phyloP scores from a whole-genome alignment of 257 asterid species.

The Nicotiana sylvestris region DNA sequence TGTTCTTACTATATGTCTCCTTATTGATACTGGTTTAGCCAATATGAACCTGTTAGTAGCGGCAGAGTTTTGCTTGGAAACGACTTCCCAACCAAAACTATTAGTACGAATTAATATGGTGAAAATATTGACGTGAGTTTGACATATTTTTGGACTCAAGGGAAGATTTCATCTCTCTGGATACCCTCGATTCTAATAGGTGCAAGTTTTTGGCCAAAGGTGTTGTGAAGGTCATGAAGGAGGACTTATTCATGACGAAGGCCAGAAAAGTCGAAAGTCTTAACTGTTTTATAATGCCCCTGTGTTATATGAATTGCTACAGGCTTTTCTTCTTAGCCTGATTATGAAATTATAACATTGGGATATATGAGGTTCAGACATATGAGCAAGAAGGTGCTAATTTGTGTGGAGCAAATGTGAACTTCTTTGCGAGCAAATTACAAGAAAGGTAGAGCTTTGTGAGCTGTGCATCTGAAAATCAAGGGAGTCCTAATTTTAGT shows the following conservation, averaged over 20 bases:
- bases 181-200: not conserved
- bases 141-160: not conserved
- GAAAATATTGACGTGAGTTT: not conserved
- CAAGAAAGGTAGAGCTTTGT: not conserved
- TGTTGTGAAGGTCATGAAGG: not conserved
- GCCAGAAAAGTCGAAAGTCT: not conserved
- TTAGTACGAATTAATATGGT: not conserved
- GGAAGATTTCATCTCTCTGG: not conserved
- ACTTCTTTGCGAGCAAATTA: not conserved
- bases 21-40: not conserved
- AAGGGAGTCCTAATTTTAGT: not conserved
- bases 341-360: not conserved
- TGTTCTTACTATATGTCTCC: not conserved
- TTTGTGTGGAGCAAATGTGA: not conserved
- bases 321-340: not conserved
- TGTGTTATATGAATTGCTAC: not conserved
- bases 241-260: not conserved
- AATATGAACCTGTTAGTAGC: not conserved
- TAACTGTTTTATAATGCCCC: too few species aligned
- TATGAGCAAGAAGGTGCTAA: not conserved
- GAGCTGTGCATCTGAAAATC: not conserved
- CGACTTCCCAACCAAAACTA: not conserved
- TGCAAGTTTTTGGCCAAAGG: not conserved
- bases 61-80: not conserved
- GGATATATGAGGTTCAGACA: not conserved